Percentiles rank a stretch among this genome's conserved stretches.
phyloP scores from a whole-genome alignment of 176 grass and related monocot species.

The Tuctoria greenei region DNA sequence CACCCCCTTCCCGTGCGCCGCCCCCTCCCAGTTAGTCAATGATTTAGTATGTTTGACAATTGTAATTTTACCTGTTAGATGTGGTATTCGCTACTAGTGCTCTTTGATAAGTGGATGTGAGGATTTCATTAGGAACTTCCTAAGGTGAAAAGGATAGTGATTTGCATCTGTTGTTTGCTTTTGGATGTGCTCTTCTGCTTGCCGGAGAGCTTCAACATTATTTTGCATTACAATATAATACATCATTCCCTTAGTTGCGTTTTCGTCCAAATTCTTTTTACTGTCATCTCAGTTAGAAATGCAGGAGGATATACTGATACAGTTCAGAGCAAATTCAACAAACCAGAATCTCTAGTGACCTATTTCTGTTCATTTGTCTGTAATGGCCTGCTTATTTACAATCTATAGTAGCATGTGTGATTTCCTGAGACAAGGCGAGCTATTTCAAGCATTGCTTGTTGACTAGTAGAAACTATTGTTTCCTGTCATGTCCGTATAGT shows the following conservation, averaged over 20 bases:
- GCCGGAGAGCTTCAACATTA: background rate
- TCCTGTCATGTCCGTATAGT: constrained; percentile 1
- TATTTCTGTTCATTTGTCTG: background rate
- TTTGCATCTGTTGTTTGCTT: background rate
- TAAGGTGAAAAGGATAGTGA: no score
- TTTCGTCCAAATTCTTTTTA: background rate
- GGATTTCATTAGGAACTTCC: no score
- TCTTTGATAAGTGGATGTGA: no score
- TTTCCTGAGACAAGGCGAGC: background rate
- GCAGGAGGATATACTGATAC: background rate
- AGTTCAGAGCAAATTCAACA: background rate
- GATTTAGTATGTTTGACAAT: no score
- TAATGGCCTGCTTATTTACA: background rate
- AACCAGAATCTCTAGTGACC: background rate
- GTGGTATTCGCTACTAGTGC: no score
- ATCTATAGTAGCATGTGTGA: background rate
- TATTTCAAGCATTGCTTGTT: constrained; percentile 24
- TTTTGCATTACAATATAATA: background rate
- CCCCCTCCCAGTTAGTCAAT: no score
- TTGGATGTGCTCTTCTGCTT: background rate
- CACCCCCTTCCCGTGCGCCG: no score
- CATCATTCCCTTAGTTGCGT: constrained; percentile 9
- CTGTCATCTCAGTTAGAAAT: background rate
- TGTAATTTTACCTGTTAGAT: no score
- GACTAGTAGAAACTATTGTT: background rate